Percentiles rank a stretch among this genome's conserved stretches.
These are phyloP conservation scores for Sanguinoderma infundibulare DNA, from an alignment of 1,284 basidiomycete species.

Conservation along the genomic window DNA sequence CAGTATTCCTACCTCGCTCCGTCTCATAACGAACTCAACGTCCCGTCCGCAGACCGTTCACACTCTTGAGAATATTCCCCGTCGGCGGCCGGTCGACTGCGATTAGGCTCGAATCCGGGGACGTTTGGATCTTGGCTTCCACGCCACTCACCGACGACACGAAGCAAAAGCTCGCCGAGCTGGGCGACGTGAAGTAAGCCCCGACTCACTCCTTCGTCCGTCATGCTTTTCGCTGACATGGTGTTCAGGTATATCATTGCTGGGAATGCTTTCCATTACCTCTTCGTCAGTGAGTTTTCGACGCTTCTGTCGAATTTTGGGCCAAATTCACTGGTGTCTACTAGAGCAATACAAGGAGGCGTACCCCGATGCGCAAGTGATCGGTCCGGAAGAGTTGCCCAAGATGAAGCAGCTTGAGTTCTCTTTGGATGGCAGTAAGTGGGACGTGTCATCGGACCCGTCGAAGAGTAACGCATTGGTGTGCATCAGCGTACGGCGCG, in stretches of 20 bases:
- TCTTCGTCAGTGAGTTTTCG: constrained; percentile 50
- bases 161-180: constrained; percentile 67
- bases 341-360: constrained; percentile 72
- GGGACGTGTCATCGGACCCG: neutral
- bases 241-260: constrained; percentile 65
- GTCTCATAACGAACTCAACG: neutral
- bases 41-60: constrained; percentile 56
- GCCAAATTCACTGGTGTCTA: neutral
- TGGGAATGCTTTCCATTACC: constrained; percentile 66
- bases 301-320: neutral
- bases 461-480: neutral
- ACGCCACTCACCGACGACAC: constrained; percentile 80
- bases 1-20: neutral
- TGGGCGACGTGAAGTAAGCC: constrained; percentile 48
- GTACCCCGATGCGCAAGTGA: constrained; percentile 79
- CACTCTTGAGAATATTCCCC: constrained; percentile 69
- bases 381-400: constrained; percentile 62
- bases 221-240: neutral
- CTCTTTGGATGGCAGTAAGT: constrained; percentile 64
- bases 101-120: constrained; percentile 70
- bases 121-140: constrained; percentile 87
- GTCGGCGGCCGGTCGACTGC: constrained; percentile 87
- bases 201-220: no score
- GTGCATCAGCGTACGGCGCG: constrained; percentile 4
- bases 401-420: constrained; percentile 43